A percentile compares a stretch with the other conserved stretches of the same genome.
Conservation (phyloP, 2,329 filamentous ascomycete species). For the Lasiodiplodia citricola region DNA sequence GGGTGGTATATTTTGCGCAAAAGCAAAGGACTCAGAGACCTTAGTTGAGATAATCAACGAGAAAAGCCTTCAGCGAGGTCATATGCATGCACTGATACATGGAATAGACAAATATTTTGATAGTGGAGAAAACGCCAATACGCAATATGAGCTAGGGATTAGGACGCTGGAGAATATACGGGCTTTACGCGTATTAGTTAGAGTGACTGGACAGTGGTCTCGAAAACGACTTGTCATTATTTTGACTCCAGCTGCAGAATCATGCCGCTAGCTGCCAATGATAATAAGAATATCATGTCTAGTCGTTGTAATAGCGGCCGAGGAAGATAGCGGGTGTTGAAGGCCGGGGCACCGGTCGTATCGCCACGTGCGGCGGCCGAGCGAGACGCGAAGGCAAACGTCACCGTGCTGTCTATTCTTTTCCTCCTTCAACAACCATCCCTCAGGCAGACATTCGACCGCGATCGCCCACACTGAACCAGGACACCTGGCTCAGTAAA, state of each 20-base stretch:
- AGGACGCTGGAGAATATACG: background rate
- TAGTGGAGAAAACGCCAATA: background rate
- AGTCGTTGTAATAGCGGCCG: background rate
- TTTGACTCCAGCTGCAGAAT: background rate
- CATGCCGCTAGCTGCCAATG: background rate
- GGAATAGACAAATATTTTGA: background rate
- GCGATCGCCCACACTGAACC: conserved; percentile 23
- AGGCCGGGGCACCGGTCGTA: background rate
- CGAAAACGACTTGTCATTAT: background rate
- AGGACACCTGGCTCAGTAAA: conserved; percentile 27
- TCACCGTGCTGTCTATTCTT: conserved; percentile 4
- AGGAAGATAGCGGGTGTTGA: background rate
- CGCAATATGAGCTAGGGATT: background rate
- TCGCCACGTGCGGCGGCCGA: conserved; percentile 18
- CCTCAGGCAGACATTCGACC: conserved; percentile 12
- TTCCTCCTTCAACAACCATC: background rate
- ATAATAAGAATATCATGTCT: background rate
- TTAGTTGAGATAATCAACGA: background rate
- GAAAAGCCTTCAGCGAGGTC: background rate
- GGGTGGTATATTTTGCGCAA: background rate
- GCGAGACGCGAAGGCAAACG: conserved; percentile 5
- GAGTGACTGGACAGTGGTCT: background rate
- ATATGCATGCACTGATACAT: background rate
- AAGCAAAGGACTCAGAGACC: background rate
- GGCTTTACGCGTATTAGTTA: background rate